These are phyloP conservation scores for Exidia glandulosa DNA, from an alignment of 768 basidiomycete species.

Conservation along the genomic window DNA sequence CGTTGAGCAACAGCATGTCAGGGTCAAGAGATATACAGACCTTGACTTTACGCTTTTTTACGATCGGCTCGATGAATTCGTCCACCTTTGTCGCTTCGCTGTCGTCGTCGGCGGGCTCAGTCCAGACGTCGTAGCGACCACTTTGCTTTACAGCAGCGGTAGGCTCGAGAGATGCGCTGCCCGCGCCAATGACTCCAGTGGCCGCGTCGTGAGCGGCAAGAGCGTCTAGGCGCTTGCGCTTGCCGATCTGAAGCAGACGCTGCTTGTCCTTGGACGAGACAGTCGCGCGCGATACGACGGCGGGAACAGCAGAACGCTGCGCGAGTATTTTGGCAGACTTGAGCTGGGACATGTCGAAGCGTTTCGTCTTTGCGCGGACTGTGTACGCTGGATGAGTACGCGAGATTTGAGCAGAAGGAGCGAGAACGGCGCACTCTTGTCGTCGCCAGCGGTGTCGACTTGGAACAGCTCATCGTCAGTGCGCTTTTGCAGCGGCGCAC, in stretches of 20 bases:
- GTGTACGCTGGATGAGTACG: not conserved
- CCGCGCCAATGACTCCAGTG: conserved; percentile 22
- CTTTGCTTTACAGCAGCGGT: conserved; percentile 12
- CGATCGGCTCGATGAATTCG: conserved; percentile 12
- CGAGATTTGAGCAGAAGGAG: not conserved
- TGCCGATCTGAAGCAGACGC: conserved; percentile 63
- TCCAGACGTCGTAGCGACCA: conserved; percentile 34
- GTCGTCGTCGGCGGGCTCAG: conserved; percentile 49
- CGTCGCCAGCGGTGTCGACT: conserved; percentile 72
- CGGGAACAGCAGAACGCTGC: conserved; percentile 84
- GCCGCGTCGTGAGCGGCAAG: conserved; percentile 25
- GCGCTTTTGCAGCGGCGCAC: conserved; percentile 53
- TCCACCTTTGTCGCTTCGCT: conserved; percentile 51
- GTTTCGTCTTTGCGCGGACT: conserved; percentile 42
- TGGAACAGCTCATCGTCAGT: conserved; percentile 67
- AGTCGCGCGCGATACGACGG: conserved; percentile 53
- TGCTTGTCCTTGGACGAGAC: conserved; percentile 55
- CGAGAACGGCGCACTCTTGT: conserved; percentile 37
- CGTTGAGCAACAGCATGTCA: not conserved
- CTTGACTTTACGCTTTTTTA: conserved; percentile 39
- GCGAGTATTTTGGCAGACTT: conserved; percentile 71
- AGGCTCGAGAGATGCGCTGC: conserved; percentile 12
- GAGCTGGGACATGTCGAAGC: conserved; percentile 39
- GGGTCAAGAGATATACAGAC: conserved; percentile 19
- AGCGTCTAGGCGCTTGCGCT: conserved; percentile 56